phyloP scores from a whole-genome alignment of 768 basidiomycete species.

The Amanita muscaria region DNA sequence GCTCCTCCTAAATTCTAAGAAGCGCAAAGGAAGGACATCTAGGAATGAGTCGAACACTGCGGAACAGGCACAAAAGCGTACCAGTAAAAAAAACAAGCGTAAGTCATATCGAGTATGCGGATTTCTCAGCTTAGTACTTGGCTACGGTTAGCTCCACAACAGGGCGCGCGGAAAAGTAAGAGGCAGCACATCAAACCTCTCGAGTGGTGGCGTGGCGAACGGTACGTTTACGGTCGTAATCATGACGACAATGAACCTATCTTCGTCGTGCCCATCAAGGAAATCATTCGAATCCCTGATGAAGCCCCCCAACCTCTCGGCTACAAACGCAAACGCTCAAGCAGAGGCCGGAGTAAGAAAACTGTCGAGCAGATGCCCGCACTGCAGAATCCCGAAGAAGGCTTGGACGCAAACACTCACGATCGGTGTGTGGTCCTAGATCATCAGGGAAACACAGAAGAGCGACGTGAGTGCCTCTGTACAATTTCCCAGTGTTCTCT shows the following conservation, averaged over 20 bases:
- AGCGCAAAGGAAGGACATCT: too few relatives aligned
- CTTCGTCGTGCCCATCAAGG: slow-evolving; percentile 62
- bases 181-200: slow-evolving; percentile 67
- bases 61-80: slow-evolving; percentile 17
- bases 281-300: slow-evolving; percentile 48
- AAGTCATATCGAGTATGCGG: too few relatives aligned
- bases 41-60: slow-evolving; percentile 13
- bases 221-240: slow-evolving; percentile 66
- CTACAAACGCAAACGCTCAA: slow-evolving; percentile 25
- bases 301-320: slow-evolving; percentile 26
- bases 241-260: slow-evolving; percentile 31
- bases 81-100: slow-evolving; percentile 37
- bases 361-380: slow-evolving; percentile 31
- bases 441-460: slow-evolving; percentile 51
- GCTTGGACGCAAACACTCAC: slow-evolving; percentile 79
- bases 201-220: slow-evolving; percentile 91
- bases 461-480: slow-evolving; percentile 52
- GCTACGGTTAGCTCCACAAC: slow-evolving; percentile 28
- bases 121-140: too few relatives aligned
- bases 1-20: too few relatives aligned
- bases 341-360: slow-evolving; percentile 49
- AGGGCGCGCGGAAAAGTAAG: slow-evolving; percentile 61
- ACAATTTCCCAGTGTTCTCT: slow-evolving; percentile 1
- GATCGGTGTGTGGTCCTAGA: slow-evolving; percentile 63
- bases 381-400: slow-evolving; percentile 49